phyloP scores from a whole-genome alignment of 129 eudicot species.

The Saussurea involucrata region DNA sequence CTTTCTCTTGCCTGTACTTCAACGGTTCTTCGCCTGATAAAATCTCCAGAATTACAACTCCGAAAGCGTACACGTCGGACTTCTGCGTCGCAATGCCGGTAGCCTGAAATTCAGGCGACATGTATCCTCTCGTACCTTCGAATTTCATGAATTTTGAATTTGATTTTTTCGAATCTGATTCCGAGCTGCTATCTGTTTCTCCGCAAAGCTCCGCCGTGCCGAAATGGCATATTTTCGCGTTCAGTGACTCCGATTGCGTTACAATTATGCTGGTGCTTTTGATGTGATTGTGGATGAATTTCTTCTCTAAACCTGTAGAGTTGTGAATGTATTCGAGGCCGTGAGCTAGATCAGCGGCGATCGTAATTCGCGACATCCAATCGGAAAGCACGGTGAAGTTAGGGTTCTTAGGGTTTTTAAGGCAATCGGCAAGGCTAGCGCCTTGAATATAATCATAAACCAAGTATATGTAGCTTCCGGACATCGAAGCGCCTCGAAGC shows the following conservation, averaged over 20 bases:
- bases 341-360: constrained; percentile 72
- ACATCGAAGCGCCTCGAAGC: constrained; percentile 70
- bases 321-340: constrained; percentile 86
- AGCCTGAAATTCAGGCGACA: constrained; percentile 76
- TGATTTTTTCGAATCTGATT: constrained; percentile 21
- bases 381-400: constrained; percentile 52
- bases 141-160: constrained; percentile 44
- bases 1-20: constrained; percentile 35
- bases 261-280: constrained; percentile 64
- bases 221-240: constrained; percentile 79
- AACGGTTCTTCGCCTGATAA: constrained; percentile 71
- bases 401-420: constrained; percentile 63
- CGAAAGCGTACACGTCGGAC: constrained; percentile 77
- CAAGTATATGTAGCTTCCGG: constrained; percentile 59
- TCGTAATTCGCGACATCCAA: constrained; percentile 64
- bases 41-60: constrained; percentile 73
- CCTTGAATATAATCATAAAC: constrained; percentile 74
- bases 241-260: constrained; percentile 23
- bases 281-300: constrained; percentile 73
- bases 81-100: constrained; percentile 59
- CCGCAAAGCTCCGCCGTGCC: constrained; percentile 90
- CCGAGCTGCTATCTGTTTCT: constrained; percentile 25
- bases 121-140: constrained; percentile 82
- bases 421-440: constrained; percentile 51
- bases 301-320: constrained; percentile 56